Evolutionary conservation across 768 basidiomycete genomes (phyloP).

Genomic region (Chalciporus pseudorubinellus): DNA sequence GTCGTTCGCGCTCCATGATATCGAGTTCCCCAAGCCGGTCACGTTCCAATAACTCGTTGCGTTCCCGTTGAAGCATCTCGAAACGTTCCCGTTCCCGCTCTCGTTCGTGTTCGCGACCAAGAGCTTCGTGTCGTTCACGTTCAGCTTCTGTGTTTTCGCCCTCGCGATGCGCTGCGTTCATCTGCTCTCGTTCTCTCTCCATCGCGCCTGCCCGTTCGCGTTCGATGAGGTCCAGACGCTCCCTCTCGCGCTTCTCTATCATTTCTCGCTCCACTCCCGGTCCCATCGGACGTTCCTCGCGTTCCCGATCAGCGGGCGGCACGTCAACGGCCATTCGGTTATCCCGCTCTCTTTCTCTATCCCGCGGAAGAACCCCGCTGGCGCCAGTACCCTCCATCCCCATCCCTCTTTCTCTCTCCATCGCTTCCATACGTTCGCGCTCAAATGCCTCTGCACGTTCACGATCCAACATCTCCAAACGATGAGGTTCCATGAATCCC

Average conservation of each 20-base stretch:
- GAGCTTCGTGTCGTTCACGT: conserved; percentile 25
- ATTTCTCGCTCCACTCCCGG: conserved; percentile 21
- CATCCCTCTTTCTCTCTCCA: conserved; percentile 31
- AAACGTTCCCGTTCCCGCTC: conserved; percentile 24
- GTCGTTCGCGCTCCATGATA: conserved; percentile 28
- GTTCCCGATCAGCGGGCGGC: conserved; percentile 17
- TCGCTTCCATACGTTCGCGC: conserved; percentile 28
- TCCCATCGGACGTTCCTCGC: conserved; percentile 21
- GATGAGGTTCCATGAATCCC: conserved; percentile 18
- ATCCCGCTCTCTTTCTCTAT: conserved; percentile 25
- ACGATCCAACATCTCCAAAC: conserved; percentile 22
- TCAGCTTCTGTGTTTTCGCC: conserved; percentile 23
- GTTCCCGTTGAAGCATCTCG: conserved; percentile 35
- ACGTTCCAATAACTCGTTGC: conserved; percentile 28
- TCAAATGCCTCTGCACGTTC: conserved; percentile 31
- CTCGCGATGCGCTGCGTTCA: conserved; percentile 15
- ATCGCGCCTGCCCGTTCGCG: conserved; percentile 15
- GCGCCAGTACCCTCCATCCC: conserved; percentile 15
- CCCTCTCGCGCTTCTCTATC: conserved; percentile 28
- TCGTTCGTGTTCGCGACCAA: conserved; percentile 25
- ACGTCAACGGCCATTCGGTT: conserved; percentile 17
- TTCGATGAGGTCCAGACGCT: conserved; percentile 23
- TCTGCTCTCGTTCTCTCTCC: conserved; percentile 20
- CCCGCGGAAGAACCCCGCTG: conserved; percentile 11
- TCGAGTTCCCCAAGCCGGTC: conserved; percentile 31